Percentiles rank a stretch among this genome's conserved stretches.
phyloP scores from a whole-genome alignment of 257 asterid genomes.

The Mentha longifolia region DNA sequence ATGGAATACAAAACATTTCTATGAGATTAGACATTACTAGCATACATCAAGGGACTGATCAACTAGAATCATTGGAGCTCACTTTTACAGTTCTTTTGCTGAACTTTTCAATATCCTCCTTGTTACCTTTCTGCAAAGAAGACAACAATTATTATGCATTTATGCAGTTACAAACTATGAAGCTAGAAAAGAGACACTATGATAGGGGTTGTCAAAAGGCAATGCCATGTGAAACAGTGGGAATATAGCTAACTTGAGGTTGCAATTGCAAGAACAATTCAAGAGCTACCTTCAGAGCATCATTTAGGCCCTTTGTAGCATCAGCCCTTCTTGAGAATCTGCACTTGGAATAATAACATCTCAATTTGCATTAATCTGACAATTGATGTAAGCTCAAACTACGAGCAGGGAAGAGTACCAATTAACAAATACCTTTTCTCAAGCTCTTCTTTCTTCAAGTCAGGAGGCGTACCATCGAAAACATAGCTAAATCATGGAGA shows the following conservation, averaged over 20 bases:
- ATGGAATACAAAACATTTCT: not conserved
- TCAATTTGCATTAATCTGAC: conserved; percentile 19
- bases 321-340: conserved; percentile 81
- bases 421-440: conserved; percentile 71
- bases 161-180: conserved; percentile 23
- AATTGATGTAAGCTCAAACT: conserved; percentile 16
- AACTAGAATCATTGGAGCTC: conserved; percentile 30
- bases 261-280: conserved; percentile 21
- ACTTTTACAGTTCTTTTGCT: conserved; percentile 98
- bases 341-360: conserved; percentile 38
- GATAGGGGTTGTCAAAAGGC: not conserved
- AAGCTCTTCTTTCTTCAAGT: conserved; percentile 88
- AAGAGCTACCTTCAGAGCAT: conserved; percentile 72
- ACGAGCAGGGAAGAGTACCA: conserved; percentile 18
- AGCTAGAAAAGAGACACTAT: conserved; percentile 9
- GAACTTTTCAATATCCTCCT: conserved; percentile 90
- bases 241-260: not conserved
- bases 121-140: conserved; percentile 62
- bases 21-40: conserved; percentile 8
- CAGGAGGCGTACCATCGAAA: conserved; percentile 94
- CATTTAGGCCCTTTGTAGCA: conserved; percentile 74
- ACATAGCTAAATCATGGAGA: conserved; percentile 64
- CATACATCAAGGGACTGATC: not conserved
- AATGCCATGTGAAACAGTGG: conserved; percentile 11
- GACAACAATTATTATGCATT: conserved; percentile 19